Base-by-base conservation (phyloP, 83 land plant species). In the Thuja plicata region DNA sequence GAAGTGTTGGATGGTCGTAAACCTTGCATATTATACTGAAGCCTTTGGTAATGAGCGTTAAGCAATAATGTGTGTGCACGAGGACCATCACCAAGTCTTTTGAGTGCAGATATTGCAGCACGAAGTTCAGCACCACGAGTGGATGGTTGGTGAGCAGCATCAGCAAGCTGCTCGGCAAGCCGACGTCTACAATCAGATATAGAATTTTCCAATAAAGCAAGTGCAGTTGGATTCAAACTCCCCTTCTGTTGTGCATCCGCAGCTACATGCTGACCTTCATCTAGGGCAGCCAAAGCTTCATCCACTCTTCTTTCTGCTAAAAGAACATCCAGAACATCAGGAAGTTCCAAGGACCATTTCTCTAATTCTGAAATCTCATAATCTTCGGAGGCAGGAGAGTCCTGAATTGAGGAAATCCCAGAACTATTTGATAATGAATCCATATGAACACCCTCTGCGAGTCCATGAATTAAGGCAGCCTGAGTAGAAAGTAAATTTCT, bases 91-190 rank as follows among this genome's bases (percentile, higher is more conserved):
- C 99, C 99, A 87, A 98, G 97, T 88, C 90, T 95, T 89, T 98
- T 94, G 84, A 98, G 94, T 87, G 98, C 97, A 84, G 93, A 91
- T 40, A 95, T 93, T 87, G 99, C 97, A 57, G 96, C 92, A 81
- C 99, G 99, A 78, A 98, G 99, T 90, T 98, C 99, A 86, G 84
- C 89, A 80, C 99, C 99, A 87, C 97, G 94, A 8, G 98, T 95
- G 70, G 98, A 98, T 80, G 99, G 97, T 84, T 98, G 97, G 86
- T 94, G 94, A 48, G 96, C 95, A 66, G 97, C 96, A 92, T 98
- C 98, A 89, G 96, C 97, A 88, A 98, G 99, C 89, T 98, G 96
- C 88, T 98, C 95, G 57, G 97, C 97, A 85, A 98, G 93, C 77
- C 94, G 95, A 45, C 91, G 95, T 89, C 96, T 90, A 81, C 93